Percentiles rank a stretch among this genome's conserved stretches.
Evolutionary conservation across 2,329 filamentous ascomycete species (phyloP).

Genomic region (Sclerotinia minor): DNA sequence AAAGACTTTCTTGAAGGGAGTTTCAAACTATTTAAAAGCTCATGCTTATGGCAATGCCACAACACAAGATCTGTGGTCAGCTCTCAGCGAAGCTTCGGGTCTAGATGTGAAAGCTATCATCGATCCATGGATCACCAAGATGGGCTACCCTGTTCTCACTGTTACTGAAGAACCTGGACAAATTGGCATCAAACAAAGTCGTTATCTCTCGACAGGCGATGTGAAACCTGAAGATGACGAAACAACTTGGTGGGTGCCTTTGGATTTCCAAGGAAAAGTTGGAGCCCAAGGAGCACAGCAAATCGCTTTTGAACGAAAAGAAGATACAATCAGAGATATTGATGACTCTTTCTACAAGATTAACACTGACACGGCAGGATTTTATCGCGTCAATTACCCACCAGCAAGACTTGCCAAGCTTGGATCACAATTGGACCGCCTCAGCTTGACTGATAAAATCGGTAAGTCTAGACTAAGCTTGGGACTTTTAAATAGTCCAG

Average conservation of each 20-base stretch:
- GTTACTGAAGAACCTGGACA: constrained; percentile 81
- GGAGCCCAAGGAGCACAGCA: constrained; percentile 62
- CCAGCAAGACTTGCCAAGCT: constrained; percentile 68
- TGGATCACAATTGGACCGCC: constrained; percentile 70
- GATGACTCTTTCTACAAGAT: constrained; percentile 88
- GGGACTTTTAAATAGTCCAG: neutral
- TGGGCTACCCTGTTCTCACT: constrained; percentile 89
- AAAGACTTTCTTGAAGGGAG: constrained; percentile 85
- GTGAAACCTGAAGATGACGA: constrained; percentile 87
- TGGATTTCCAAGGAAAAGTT: constrained; percentile 77
- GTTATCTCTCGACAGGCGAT: constrained; percentile 90
- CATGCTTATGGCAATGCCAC: constrained; percentile 89
- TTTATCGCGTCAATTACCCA: constrained; percentile 74
- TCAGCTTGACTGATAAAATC: constrained; percentile 88
- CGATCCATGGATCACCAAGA: constrained; percentile 92
- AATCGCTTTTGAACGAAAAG: constrained; percentile 71
- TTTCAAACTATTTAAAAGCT: constrained; percentile 83
- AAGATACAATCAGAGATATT: constrained; percentile 72
- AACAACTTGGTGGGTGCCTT: constrained; percentile 93
- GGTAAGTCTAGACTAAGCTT: constrained; percentile 46
- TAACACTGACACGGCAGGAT: constrained; percentile 70
- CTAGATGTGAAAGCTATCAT: constrained; percentile 85
- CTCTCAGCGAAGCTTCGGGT: constrained; percentile 82
- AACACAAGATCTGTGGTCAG: constrained; percentile 87
- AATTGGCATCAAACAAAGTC: constrained; percentile 78